Base-by-base conservation (phyloP, 2,329 filamentous ascomycete genomes). In the Anthostomella pinea region DNA sequence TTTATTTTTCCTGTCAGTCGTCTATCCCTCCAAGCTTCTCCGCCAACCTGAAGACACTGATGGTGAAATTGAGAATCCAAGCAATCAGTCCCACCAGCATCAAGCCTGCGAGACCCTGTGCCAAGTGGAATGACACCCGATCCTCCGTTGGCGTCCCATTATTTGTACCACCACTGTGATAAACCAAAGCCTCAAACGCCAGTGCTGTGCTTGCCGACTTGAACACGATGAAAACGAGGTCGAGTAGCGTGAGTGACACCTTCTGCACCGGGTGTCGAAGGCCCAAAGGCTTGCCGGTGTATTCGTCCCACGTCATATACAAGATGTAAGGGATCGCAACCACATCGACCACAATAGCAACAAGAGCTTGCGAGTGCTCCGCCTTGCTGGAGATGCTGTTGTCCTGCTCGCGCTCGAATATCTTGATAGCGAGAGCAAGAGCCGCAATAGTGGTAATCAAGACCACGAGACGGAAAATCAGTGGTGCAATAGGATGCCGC, bases 221-320 rank as follows among this genome's bases (percentile, higher is more conserved):
- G 68, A 98, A 95, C 26, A 97, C 90, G 56, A 98, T 95, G 60
- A 98, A 98, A 55, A 96, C 83, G 3, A 98, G 73, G 64, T 98
- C 93, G 39, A 95, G 77, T 36, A 98, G 79, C 42, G 97, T 86
- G 32, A 98, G 78, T 10, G 86, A 81, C 48, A 95, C 85, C 62
- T 98, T 98, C 31, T 87, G 84, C 38, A 82, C 82, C 8, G 88
- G 81, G 6, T 82, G 83, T 27, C 94, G 85, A 42, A 98, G 69
- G 2, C 93, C 93, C 14, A 98, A 71, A 15, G 94, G 93, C 59
- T 94, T 94, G 19, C 88, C 87, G 5, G 87, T 93, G 65, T 96
- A 97, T 66, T 98, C 93, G 58, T 98, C 93, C 67, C 83, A 95
- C 16, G 90, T 94, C 67, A 97, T 93, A 66, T 95, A 97, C 31